Conservation (phyloP, 2,329 filamentous ascomycete genomes). For the Monilinia fructigena region DNA sequence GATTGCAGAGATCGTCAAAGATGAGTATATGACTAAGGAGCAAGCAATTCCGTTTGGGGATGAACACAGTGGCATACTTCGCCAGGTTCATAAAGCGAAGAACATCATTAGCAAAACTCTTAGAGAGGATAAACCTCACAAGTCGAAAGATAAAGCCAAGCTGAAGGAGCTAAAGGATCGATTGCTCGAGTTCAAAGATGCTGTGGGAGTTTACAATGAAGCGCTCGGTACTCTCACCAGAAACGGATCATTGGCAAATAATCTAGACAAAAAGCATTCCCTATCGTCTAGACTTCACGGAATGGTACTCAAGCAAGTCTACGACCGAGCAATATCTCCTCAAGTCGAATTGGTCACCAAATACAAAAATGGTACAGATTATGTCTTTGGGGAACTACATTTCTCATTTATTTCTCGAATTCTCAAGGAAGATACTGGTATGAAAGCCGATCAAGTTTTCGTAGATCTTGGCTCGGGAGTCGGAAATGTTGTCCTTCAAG, state of each 20-base stretch:
- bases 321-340: slow-evolving; percentile 88
- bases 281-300: slow-evolving; percentile 72
- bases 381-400: slow-evolving; percentile 91
- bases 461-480: slow-evolving; percentile 95
- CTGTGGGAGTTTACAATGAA: slow-evolving; percentile 75
- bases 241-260: slow-evolving; percentile 69
- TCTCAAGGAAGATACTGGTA: slow-evolving; percentile 64
- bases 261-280: slow-evolving; percentile 66
- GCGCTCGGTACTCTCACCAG: slow-evolving; percentile 63
- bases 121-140: slow-evolving; percentile 45
- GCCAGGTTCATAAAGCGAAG: slow-evolving; percentile 69
- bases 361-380: slow-evolving; percentile 88
- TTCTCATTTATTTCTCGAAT: slow-evolving; percentile 82
- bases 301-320: slow-evolving; percentile 82
- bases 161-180: slow-evolving; percentile 54
- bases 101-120: slow-evolving; percentile 26
- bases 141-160: slow-evolving; percentile 57
- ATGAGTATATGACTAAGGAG: slow-evolving; percentile 73
- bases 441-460: slow-evolving; percentile 83
- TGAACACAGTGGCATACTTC: slow-evolving; percentile 70
- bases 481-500: slow-evolving; percentile 92
- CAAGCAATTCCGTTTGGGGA: slow-evolving; percentile 68
- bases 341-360: slow-evolving; percentile 78
- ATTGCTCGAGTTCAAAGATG: slow-evolving; percentile 67
- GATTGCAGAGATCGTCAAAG: slow-evolving; percentile 66